Evolutionary conservation across 1,284 basidiomycete species (phyloP), one percentile per base, ranked within the genome.

Genomic region (Somion occarium): DNA sequence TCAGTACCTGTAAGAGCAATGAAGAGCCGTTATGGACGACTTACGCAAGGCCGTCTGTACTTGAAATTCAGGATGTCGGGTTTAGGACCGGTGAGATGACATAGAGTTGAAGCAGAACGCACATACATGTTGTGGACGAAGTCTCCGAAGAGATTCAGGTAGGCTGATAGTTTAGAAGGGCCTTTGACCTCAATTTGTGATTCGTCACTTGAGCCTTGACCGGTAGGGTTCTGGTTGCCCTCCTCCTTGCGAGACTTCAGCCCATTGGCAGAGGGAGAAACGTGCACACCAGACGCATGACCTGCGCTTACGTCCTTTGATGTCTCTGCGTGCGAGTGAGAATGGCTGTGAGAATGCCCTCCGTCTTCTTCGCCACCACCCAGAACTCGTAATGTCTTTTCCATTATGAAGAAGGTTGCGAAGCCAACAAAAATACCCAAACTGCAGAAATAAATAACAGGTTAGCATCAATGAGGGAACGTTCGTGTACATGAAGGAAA

Each of bases 111-210:
- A 9, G 42, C 5, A 24, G 54, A 46, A 53, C 51, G 23, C 18
- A 64, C 82, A 65, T 61, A 88, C 87, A 91, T 90, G 63, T 91
- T 91, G 61, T 91, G 88, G 27, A 89, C 90, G 66, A 93, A 93
- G 65, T 93, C 91, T 38, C 91, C 91, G 64, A 93, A 93, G 49
- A 94, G 74, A 69, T 94, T 94, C 44, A 94, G 77, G 67, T 93
- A 94, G 3, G 91, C 92, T 5, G 90, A 92, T 48, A 93, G 71
- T 65, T 88, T 90, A 41, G 91, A 88, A 18, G 85, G 79, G 13
- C 19, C 20, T 43, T 43, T 43, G 19, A 22, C 22, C 19, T 63
- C 64, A 49, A 69, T 50, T 44, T 60, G 60, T n/a, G 58, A 53
- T 49, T 63, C 60, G 7, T 34, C 30, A 15, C 67, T n/a, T 26